These are phyloP conservation scores for Scutellaria minor DNA, from an alignment of 257 asterid genomes.

Conservation along the genomic window DNA sequence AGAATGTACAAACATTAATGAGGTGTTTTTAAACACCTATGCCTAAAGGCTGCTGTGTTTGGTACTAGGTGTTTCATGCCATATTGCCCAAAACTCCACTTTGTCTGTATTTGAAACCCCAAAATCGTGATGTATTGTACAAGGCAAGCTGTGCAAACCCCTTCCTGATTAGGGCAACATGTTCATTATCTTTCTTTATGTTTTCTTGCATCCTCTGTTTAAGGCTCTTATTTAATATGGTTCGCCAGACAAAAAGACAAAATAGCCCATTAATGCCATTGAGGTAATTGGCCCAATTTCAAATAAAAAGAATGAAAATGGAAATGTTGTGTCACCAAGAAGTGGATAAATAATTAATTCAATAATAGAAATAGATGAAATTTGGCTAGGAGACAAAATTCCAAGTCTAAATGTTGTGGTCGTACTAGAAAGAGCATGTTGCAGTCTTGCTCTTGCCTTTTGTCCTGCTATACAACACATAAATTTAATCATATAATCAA, in stretches of 20 bases:
- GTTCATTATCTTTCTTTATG: constrained; percentile 21
- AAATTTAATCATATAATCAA: too few relatives aligned
- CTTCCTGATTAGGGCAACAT: constrained; percentile 27
- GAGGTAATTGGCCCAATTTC: too few relatives aligned
- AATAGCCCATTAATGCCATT: constrained; percentile 14
- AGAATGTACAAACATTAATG: too few relatives aligned
- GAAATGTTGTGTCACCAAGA: background rate
- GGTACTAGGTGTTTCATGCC: background rate
- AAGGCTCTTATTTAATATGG: background rate
- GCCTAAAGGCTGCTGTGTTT: background rate
- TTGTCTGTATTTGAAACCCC: constrained; percentile 28
- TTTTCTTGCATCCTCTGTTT: constrained; percentile 25
- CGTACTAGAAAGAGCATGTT: background rate
- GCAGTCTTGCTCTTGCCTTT: too few relatives aligned
- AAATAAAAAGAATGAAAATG: background rate
- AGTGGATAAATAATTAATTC: background rate
- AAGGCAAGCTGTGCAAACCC: background rate
- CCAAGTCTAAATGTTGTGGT: background rate
- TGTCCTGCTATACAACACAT: too few relatives aligned
- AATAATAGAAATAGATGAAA: background rate
- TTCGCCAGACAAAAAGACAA: background rate
- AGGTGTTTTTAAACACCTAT: background rate
- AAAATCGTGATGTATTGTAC: background rate
- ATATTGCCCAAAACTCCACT: constrained; percentile 9
- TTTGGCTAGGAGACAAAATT: background rate